Percentiles rank a stretch among this genome's conserved stretches.
phyloP scores from a whole-genome alignment of 2,329 filamentous ascomycete genomes.

The Cyphellophora europaea region DNA sequence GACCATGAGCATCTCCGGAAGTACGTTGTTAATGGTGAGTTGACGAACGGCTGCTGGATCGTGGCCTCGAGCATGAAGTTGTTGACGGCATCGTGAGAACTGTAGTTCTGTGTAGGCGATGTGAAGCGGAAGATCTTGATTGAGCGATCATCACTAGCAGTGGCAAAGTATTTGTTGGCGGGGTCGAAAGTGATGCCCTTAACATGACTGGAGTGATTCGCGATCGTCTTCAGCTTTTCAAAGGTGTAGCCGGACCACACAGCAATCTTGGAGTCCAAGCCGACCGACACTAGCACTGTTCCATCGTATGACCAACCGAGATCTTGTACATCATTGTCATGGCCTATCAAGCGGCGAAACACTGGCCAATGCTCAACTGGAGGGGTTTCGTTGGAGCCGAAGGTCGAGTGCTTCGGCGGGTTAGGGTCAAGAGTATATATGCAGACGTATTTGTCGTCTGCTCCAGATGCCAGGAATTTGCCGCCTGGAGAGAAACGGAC shows the following conservation, averaged over 20 bases:
- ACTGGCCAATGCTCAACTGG: slow-evolving; percentile 98
- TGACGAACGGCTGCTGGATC: slow-evolving; percentile 76
- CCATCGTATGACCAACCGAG: slow-evolving; percentile 95
- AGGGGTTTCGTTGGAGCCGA: slow-evolving; percentile 80
- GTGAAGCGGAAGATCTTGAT: slow-evolving; percentile 97
- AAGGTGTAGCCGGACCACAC: slow-evolving; percentile 98
- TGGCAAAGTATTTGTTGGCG: slow-evolving; percentile 98
- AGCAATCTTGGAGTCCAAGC: slow-evolving; percentile 93
- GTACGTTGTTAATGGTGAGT: slow-evolving; percentile 90
- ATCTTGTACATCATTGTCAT: slow-evolving; percentile 98
- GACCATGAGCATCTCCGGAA: slow-evolving; percentile 97
- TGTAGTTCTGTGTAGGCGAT: slow-evolving; percentile 80
- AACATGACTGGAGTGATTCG: slow-evolving; percentile 92
- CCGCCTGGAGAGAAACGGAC: slow-evolving; percentile 95
- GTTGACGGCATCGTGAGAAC: slow-evolving; percentile 88
- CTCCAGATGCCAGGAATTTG: slow-evolving; percentile 89
- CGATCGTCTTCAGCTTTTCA: slow-evolving; percentile 89
- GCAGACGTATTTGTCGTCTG: slow-evolving; percentile 98
- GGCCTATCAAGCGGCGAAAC: slow-evolving; percentile 81
- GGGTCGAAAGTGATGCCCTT: slow-evolving; percentile 98
- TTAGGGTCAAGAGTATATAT: slow-evolving; percentile 86
- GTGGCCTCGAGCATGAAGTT: slow-evolving; percentile 95
- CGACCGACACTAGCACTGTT: slow-evolving; percentile 90
- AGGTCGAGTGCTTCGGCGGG: slow-evolving; percentile 67
- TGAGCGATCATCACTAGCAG: slow-evolving; percentile 89